These are phyloP conservation scores for Lumnitzera littorea DNA, from an alignment of 345 rosid genomes.

Conservation along the genomic window DNA sequence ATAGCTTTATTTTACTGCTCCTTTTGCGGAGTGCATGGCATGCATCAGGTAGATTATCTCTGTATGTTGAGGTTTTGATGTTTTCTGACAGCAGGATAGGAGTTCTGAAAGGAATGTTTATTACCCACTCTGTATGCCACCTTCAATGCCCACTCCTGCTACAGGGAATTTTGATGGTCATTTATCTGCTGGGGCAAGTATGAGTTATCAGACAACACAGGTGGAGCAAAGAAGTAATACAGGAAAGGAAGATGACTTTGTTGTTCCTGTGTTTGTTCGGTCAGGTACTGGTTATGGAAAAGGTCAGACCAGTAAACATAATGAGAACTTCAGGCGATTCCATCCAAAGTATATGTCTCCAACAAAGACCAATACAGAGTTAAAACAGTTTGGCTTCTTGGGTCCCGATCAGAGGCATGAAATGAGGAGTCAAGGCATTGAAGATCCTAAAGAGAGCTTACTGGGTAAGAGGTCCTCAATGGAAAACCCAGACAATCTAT, in stretches of 20 bases:
- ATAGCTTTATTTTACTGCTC: too few species aligned
- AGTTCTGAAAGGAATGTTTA: constrained; percentile 30
- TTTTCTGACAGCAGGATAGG: constrained; percentile 27
- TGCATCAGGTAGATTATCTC: neutral
- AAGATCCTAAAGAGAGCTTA: constrained; percentile 19
- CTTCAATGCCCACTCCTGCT: constrained; percentile 20
- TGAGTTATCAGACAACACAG: constrained; percentile 19
- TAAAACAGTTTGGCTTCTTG: constrained; percentile 14
- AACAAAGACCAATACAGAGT: constrained; percentile 14
- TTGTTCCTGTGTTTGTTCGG: constrained; percentile 57
- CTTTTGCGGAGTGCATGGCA: too few species aligned
- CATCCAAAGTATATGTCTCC: constrained; percentile 10
- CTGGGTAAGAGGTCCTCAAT: constrained; percentile 11
- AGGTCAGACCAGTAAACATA: constrained; percentile 21
- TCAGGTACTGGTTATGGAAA: constrained; percentile 27
- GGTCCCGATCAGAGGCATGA: constrained; percentile 21
- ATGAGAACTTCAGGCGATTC: constrained; percentile 18
- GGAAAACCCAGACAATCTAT: constrained; percentile 4
- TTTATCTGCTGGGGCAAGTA: constrained; percentile 25
- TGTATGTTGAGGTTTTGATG: neutral
- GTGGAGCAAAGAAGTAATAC: constrained; percentile 35
- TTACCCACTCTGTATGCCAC: constrained; percentile 26
- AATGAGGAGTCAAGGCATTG: constrained; percentile 18
- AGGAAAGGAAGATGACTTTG: constrained; percentile 68
- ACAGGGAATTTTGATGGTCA: constrained; percentile 27